Base-by-base conservation (phyloP, 1,284 basidiomycete species). In the Athelia psychrophila region DNA sequence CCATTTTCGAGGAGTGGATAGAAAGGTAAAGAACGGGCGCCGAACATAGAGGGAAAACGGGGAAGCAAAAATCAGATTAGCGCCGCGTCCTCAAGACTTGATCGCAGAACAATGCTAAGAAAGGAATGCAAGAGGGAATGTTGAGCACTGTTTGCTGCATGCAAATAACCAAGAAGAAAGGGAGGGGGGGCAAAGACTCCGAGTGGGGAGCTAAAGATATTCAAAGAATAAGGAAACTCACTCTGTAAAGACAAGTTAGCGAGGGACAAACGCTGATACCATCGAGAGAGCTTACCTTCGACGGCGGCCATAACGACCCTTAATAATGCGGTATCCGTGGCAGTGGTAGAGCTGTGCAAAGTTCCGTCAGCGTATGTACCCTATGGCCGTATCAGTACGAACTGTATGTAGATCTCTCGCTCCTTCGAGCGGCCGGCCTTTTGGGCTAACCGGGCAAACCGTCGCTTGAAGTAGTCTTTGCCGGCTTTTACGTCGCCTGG, bases 301-400 rank as follows among this genome's bases (percentile, higher is more conserved):
- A 93, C 92, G 56, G 93, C 92, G 56, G 88, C 89, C 94, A 98
- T 96, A 35, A 97, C 91, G 25, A 95, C 93, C 62, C 90, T 78
- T 54, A 98, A 73, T 75, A 95, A 80, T n/a, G 81, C 88, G 1
- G 93, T 95, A 73, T 98, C 94, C 44, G 95, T 95, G 18, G 95
- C 95, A 35, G 91, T 96, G 33, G 95, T 97, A 56, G 88, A 86
- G 68, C 91, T 95, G 53, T 36, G 24, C 18, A n/a, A 23, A 53
- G 40, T 42, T 38, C 40, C 9, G 48, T 51, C 40, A 9, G 25
- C 30, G 23, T 47, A 19, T 16, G 35, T 33, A 24, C 49, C 38
- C 19, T 24, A 42, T 44, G 40, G 44, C 44, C 45, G 25, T 44
- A 52, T 50, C 30, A 30, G 51, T 48, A 81, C 90, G 67, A 64